Base-by-base conservation (phyloP, 192 early-diverging fungal genomes). In the Podochytrium sp. region DNA sequence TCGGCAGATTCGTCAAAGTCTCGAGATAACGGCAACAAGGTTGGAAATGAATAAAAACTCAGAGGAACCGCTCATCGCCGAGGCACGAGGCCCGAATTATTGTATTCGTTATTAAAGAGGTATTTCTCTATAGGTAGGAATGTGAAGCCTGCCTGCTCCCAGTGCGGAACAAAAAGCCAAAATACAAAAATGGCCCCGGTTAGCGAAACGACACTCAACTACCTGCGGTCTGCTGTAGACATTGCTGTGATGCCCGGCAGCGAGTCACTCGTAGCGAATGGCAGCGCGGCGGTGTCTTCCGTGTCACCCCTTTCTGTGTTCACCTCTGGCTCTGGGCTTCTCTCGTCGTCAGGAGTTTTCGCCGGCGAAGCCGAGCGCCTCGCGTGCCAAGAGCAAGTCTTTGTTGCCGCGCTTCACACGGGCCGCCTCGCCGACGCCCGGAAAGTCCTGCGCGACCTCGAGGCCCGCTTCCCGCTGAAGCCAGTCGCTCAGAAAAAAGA, bases 311-410 rank as follows among this genome's bases (percentile, higher is more conserved):
- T 63, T 51, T 30, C 65, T 2, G 71, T 80, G 69, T 38, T 51
- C 57, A 43, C 12, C 2, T 69, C 62, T 5, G 79, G 75, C 52
- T 38, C 40, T 4, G 5, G 43, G 32, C 70, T 73, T 35, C 75
- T 80, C 42, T 49, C 65, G 16, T 12, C 39, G 25, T 7, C 10
- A 7, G 12, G 5, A 5, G 52, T 29, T 12, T 56, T 52, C 23
- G 57, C 69, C 10, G 18, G 39, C 43, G 65, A 66, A 10, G 59
- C 76, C 27, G 81, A 83, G 58, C 65, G 65, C 33, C 76, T 69
- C 35, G 71, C 92, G 3, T 78, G 92, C 16, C 89, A 88, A 77
- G 96, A 97, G 79, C 94, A 98, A 81, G 79, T 93, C 7, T 85
- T 91, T 67, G 76, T 92, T 42, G 91, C 94, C 6, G 90, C 94